Percentiles rank a stretch among this genome's conserved stretches.
Evolutionary conservation across 345 rosid genomes (phyloP).

Genomic region (Raphanus sativus): DNA sequence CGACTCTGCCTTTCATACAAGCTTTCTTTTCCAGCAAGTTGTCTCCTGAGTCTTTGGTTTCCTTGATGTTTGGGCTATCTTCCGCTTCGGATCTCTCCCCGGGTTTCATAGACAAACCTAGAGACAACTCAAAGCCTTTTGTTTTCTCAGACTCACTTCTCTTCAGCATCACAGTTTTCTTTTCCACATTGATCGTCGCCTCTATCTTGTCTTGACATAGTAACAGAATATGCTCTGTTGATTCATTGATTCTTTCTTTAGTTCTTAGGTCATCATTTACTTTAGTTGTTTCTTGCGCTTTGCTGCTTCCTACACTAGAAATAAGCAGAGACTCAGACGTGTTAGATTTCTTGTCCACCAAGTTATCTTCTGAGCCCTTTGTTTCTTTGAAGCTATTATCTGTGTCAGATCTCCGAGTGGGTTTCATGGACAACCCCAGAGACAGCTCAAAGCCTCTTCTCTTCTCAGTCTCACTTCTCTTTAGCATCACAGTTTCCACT

Average conservation of each 20-base stretch:
- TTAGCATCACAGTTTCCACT: constrained; percentile 51
- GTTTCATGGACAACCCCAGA: neutral
- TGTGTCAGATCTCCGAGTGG: constrained; percentile 8
- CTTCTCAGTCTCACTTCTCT: constrained; percentile 54
- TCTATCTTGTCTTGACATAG: constrained; percentile 36
- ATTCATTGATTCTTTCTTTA: constrained; percentile 49
- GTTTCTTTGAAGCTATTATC: constrained; percentile 33
- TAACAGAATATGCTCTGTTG: constrained; percentile 47
- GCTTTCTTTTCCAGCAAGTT: constrained; percentile 34
- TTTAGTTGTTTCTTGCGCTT: constrained; percentile 1
- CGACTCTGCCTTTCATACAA: constrained; percentile 43
- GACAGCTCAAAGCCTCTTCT: constrained; percentile 30
- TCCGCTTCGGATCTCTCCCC: constrained; percentile 24
- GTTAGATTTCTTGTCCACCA: neutral
- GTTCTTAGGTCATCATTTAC: constrained; percentile 40
- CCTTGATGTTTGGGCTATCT: constrained; percentile 23
- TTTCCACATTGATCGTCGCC: constrained; percentile 28
- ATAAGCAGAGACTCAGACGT: neutral
- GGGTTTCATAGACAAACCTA: neutral
- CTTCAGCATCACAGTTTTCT: constrained; percentile 51
- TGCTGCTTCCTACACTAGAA: constrained; percentile 20
- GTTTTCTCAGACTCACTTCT: constrained; percentile 52
- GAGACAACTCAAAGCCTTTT: constrained; percentile 26
- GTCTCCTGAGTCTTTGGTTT: constrained; percentile 25
- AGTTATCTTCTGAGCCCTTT: constrained; percentile 27